Base-by-base conservation (phyloP, 768 basidiomycete species). In the Leucocoprinus sp. region DNA sequence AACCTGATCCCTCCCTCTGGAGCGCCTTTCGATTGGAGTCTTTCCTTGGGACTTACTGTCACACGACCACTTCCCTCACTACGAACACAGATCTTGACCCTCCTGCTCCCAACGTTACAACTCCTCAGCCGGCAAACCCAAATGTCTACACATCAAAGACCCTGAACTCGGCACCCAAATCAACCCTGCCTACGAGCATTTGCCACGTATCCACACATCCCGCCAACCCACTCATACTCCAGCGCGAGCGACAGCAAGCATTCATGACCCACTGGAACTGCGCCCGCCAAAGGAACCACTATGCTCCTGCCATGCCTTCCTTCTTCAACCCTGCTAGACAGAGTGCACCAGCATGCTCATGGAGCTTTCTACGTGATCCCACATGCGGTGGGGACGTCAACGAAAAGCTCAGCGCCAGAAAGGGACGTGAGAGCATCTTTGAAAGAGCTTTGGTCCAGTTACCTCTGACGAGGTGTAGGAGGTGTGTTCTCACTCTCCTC, bases 11-110 rank as follows among this genome's bases (percentile, higher is more conserved):
- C 4, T 48, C 46, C 8, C 35, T 48, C 23, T 48, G 46, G 46
- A 35, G 19, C 38, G 39, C 46, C 31, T 48, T 48, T 36, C 46
- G 41, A 22, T 27, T 48, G 39, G 46, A 41, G 8, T 41, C 46
- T 3, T 48, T 48, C n/a, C 23, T 48, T 14, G 46, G 33, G 17
- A 35, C 35, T 22, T 48, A 48, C 24, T 35, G 38, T 37, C 31
- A 37, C 39, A 40, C 15, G 22, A 35, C 6, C 37, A 45, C 24
- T 12, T 11, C 39, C 23, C 9, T 8, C 31, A 28, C 2, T 27
- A 12, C 39, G 11, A 21, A 35, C 4, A 15, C 15, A 12, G 21
- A 15, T 8, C 37, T 8, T 8, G 18, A 45, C 26, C 19, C 18
- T 23, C 31, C 21, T 12, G 19, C 29, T 35, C 11, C 39, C 15